Conservation (phyloP, 345 rosid species). For the Salix purpurea region DNA sequence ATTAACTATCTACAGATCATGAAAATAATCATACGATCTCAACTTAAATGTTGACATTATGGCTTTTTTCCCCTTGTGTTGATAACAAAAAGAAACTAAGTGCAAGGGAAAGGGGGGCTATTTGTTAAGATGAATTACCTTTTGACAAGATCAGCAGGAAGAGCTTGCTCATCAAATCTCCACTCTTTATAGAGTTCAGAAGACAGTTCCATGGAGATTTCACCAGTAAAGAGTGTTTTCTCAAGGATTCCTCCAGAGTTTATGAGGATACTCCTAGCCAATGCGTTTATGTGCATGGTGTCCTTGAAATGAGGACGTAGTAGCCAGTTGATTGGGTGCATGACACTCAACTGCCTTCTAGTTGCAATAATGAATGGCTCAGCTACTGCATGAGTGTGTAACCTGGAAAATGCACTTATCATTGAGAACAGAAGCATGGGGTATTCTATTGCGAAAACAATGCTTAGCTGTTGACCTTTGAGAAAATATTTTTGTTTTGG, state of each 20-base stretch:
- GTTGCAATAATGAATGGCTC: slow-evolving; percentile 75
- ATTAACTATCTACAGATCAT: neutral
- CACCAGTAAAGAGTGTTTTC: slow-evolving; percentile 39
- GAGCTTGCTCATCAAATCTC: slow-evolving; percentile 65
- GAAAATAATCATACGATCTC: neutral
- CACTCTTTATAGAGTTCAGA: slow-evolving; percentile 54
- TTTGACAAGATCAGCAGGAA: slow-evolving; percentile 51
- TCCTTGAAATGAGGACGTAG: slow-evolving; percentile 70
- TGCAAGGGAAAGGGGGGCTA: neutral
- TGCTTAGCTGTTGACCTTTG: no score
- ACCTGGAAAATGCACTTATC: slow-evolving; percentile 35
- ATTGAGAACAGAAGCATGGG: neutral
- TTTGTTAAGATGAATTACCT: slow-evolving; percentile 29
- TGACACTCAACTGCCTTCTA: slow-evolving; percentile 55
- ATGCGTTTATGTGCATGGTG: slow-evolving; percentile 61
- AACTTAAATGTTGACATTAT: neutral
- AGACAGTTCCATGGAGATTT: slow-evolving; percentile 51
- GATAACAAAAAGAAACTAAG: neutral
- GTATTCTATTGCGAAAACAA: neutral
- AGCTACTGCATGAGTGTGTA: slow-evolving; percentile 61
- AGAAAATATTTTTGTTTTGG: no score
- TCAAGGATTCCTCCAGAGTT: slow-evolving; percentile 61
- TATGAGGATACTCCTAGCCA: slow-evolving; percentile 42
- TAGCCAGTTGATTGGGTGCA: slow-evolving; percentile 62
- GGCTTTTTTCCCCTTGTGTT: no score